Conservation (phyloP, 257 asterid species). For the Ballota nigra region DNA sequence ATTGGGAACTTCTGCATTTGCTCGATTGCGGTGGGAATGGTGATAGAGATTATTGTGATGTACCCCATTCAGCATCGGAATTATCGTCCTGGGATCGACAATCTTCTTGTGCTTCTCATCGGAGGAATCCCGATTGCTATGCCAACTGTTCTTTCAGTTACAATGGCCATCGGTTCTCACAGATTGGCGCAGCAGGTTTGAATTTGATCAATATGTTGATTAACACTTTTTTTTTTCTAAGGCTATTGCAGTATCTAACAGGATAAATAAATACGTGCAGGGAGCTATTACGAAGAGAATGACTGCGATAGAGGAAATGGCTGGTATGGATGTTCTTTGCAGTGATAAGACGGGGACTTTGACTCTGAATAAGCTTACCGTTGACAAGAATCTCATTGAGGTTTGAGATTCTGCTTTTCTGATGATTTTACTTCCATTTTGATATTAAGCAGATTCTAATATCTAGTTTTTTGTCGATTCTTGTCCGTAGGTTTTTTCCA, state of each 20-base stretch:
- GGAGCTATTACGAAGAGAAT: constrained; percentile 99
- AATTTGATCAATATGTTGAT: constrained; percentile 30
- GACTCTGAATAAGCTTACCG: constrained; percentile 92
- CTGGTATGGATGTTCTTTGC: constrained; percentile 99
- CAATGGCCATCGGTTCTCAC: constrained; percentile 99
- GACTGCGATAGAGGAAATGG: constrained; percentile 99
- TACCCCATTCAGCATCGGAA: constrained; percentile 87
- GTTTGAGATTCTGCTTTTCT: constrained; percentile 31
- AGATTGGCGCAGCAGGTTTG: constrained; percentile 94
- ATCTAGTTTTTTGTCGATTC: neutral
- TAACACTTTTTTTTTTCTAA: neutral
- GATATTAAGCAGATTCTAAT: neutral
- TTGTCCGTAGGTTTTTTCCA: constrained; percentile 65
- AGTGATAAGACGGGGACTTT: constrained; percentile 96
- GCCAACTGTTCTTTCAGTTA: constrained; percentile 98
- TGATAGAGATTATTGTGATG: constrained; percentile 88
- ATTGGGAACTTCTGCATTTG: constrained; percentile 98
- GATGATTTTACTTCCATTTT: neutral
- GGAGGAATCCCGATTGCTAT: constrained; percentile 99
- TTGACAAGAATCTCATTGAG: constrained; percentile 94
- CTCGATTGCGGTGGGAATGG: constrained; percentile 97
- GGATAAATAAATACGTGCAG: constrained; percentile 27
- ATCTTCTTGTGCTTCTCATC: constrained; percentile 93
- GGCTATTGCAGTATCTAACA: constrained; percentile 13
- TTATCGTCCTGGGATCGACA: constrained; percentile 97